A percentile compares a stretch with the other conserved stretches of the same genome.
Evolutionary conservation across 2,329 filamentous ascomycete species (phyloP).

Genomic region (Alternaria metachromatica): DNA sequence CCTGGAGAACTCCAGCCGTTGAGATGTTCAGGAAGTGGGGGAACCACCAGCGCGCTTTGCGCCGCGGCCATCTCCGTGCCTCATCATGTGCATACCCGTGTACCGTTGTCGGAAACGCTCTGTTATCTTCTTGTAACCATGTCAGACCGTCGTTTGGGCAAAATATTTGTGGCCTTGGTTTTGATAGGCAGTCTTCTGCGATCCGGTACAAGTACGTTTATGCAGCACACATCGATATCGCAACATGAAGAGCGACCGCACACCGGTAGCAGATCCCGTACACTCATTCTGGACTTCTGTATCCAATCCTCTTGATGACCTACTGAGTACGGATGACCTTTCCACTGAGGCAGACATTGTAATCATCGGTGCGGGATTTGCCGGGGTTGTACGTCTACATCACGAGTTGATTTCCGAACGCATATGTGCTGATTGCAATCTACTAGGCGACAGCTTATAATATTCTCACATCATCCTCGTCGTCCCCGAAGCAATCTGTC

Average conservation of each 20-base stretch:
- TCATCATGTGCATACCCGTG: neutral
- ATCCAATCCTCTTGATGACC: neutral
- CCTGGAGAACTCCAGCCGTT: neutral
- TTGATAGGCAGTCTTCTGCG: neutral
- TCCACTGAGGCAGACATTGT: conserved; percentile 40
- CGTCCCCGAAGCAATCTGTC: neutral
- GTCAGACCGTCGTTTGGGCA: too few species aligned
- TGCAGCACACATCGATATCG: neutral
- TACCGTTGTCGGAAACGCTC: neutral
- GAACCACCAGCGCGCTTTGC: neutral
- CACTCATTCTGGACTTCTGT: neutral
- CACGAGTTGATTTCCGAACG: neutral
- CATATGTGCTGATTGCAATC: neutral
- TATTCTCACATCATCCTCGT: neutral
- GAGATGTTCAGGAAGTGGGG: neutral
- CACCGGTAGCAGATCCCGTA: neutral
- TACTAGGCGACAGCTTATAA: conserved; percentile 1
- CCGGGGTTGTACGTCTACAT: neutral
- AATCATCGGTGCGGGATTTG: conserved; percentile 66
- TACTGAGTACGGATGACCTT: neutral
- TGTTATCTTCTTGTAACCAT: neutral
- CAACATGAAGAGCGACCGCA: neutral
- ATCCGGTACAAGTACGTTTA: neutral
- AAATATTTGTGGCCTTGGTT: neutral
- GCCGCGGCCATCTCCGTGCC: neutral